Conservation (phyloP, 164 flowering plant species). For the Umbellularia californica region DNA sequence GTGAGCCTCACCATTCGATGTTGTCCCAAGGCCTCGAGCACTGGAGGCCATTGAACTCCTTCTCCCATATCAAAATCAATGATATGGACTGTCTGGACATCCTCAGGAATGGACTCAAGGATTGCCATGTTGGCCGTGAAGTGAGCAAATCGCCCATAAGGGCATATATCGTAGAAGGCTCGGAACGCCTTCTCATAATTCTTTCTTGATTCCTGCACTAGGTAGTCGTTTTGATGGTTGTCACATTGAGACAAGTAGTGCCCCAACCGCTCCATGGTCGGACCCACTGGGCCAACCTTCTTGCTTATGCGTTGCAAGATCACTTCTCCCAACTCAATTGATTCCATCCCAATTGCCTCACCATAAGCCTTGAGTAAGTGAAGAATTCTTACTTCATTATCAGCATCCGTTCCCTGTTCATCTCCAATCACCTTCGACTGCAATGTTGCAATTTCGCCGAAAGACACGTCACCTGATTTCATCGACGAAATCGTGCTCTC, state of each 20-base stretch:
- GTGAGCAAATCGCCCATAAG: constrained; percentile 49
- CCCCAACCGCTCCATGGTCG: constrained; percentile 34
- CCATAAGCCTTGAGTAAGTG: constrained; percentile 53
- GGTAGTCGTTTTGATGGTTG: constrained; percentile 27
- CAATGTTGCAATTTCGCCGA: constrained; percentile 9
- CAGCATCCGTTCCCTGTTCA: constrained; percentile 24
- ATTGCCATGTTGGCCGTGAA: constrained; percentile 46
- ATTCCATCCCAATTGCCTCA: constrained; percentile 44
- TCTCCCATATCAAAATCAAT: constrained; percentile 54
- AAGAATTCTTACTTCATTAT: constrained; percentile 25
- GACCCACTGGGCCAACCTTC: constrained; percentile 44
- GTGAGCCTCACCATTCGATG: constrained; percentile 28
- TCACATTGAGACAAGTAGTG: constrained; percentile 25
- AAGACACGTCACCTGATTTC: constrained; percentile 3
- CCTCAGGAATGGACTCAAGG: constrained; percentile 44
- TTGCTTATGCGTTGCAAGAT: constrained; percentile 30
- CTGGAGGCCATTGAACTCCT: constrained; percentile 57
- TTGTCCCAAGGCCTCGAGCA: constrained; percentile 37
- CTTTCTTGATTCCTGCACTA: constrained; percentile 42
- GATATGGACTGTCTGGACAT: constrained; percentile 34
- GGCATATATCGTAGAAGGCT: constrained; percentile 44
- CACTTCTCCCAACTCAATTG: constrained; percentile 39
- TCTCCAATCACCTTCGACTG: constrained; percentile 5
- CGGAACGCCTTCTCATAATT: constrained; percentile 35
- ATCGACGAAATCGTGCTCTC: constrained; percentile 20